Evolutionary conservation across 2,329 filamentous ascomycete species (phyloP).

Genomic region (Davidsoniella eucalypti): DNA sequence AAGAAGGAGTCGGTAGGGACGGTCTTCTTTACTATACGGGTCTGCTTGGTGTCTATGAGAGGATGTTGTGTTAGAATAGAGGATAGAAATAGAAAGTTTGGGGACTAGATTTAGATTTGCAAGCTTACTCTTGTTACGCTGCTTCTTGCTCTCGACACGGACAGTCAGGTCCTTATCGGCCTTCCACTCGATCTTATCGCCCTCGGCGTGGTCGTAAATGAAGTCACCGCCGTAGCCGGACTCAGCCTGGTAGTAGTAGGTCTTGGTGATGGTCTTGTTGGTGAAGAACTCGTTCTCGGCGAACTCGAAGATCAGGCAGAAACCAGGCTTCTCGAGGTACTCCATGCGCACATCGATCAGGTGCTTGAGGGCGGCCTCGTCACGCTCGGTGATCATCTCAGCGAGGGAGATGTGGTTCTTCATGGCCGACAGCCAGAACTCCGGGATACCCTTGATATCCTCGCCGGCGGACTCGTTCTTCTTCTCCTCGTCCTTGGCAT

Average conservation of each 20-base stretch:
- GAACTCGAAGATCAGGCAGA: slow-evolving; percentile 97
- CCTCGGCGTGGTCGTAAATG: slow-evolving; percentile 98
- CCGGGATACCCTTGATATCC: slow-evolving; percentile 65
- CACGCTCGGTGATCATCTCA: slow-evolving; percentile 96
- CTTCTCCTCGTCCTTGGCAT: slow-evolving; percentile 40
- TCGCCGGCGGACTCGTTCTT: slow-evolving; percentile 31
- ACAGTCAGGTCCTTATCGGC: slow-evolving; percentile 83
- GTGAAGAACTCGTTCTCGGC: slow-evolving; percentile 89
- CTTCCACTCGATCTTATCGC: slow-evolving; percentile 97
- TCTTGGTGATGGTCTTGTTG: slow-evolving; percentile 95
- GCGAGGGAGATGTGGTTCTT: slow-evolving; percentile 97
- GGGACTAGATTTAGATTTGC: not conserved
- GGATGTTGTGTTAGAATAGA: not conserved
- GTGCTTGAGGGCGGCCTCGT: slow-evolving; percentile 82
- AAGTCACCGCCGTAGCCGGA: slow-evolving; percentile 97
- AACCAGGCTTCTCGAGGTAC: slow-evolving; percentile 94
- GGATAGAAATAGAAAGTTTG: not conserved
- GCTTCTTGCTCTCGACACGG: slow-evolving; percentile 96
- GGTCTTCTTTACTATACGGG: slow-evolving; percentile 96
- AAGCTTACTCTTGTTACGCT: slow-evolving; percentile 89
- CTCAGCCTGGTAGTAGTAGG: slow-evolving; percentile 98
- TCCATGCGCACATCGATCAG: slow-evolving; percentile 95
- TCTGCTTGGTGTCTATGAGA: slow-evolving; percentile 83
- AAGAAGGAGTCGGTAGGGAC: slow-evolving; percentile 97
- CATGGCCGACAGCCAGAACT: slow-evolving; percentile 99